Evolutionary conservation across 1,139 yeast species (phyloP), one percentile per base, ranked within the genome.

Genomic region (Saccharomyces hybrid): DNA sequence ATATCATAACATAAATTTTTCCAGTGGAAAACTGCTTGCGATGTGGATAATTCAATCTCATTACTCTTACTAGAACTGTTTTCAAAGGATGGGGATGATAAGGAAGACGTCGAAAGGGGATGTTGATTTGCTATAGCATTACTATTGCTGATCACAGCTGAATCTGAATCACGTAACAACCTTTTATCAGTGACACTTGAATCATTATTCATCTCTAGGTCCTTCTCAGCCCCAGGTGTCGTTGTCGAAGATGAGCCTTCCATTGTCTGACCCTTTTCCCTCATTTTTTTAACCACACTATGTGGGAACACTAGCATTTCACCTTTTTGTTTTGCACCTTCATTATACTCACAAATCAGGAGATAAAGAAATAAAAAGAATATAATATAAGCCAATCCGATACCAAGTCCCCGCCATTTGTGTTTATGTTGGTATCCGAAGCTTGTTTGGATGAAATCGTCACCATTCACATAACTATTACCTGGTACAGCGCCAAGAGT

Each of bases 321-420:
- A 69, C 91, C 93, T 72, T 81, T 83, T 64, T 85, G 85, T 71
- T 81, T 77, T 31, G 84, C 79, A 63, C 85, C 85, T 61, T 81
- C 81, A 64, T 82, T 81, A 55, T 71, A 67, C 69, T 83, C 87
- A 52, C 80, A 80, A 57, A 80, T 75, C 9, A 71, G 34, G 59
- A 85, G 66, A 62, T 85, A 84, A 14, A 81, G 73, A 49, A 62
- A 61, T 53, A 84, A 71, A 70, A 85, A 84, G 67, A 83, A 77
- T 27, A 82, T 51, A 31, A 73, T 70, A 64, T 78, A 86, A 1
- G 76, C 88, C 56, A 83, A 55, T 26, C 74, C 67, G 60, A 86
- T 83, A 62, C 91, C 95, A 59, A 81, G 76, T 64, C 85, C 81
- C 69, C 93, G 79, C 93, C 93, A 86, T 61, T 78, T 76, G 65